phyloP scores from a whole-genome alignment of 225 moss, liverwort and hornwort genomes.

The Climacium dendroides region DNA sequence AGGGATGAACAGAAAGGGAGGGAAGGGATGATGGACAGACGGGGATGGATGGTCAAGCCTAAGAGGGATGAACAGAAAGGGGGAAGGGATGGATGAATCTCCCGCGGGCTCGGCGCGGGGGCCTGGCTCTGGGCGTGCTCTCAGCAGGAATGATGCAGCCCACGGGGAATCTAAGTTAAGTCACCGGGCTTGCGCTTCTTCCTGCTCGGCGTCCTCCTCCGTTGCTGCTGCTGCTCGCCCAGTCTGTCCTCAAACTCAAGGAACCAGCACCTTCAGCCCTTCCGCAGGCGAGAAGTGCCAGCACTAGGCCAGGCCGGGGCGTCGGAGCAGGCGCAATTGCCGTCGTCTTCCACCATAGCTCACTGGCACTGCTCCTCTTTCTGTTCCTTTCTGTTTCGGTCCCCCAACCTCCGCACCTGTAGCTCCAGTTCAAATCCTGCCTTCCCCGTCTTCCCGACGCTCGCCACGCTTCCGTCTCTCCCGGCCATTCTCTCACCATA shows the following conservation, averaged over 20 bases:
- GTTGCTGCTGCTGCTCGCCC: neutral
- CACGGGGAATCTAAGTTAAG: neutral
- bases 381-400: neutral
- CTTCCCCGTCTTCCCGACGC: neutral
- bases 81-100: neutral
- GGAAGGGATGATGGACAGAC: neutral
- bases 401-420: neutral
- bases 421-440: neutral
- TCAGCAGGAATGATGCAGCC: neutral
- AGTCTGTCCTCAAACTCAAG: neutral
- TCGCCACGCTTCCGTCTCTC: neutral
- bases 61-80: neutral
- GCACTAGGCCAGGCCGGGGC: neutral
- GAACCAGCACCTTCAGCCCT: neutral
- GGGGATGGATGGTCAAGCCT: neutral
- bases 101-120: neutral
- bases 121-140: neutral
- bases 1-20: neutral
- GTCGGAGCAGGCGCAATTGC: conserved; percentile 10
- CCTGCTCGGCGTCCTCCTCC: neutral
- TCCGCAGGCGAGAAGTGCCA: neutral
- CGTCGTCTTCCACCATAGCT: neutral
- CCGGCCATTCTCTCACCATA: neutral
- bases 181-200: neutral
- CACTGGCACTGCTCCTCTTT: neutral